A percentile compares a stretch with the other conserved stretches of the same genome.
phyloP scores from a whole-genome alignment of 768 basidiomycete genomes.

The Lactifluus piperatus region DNA sequence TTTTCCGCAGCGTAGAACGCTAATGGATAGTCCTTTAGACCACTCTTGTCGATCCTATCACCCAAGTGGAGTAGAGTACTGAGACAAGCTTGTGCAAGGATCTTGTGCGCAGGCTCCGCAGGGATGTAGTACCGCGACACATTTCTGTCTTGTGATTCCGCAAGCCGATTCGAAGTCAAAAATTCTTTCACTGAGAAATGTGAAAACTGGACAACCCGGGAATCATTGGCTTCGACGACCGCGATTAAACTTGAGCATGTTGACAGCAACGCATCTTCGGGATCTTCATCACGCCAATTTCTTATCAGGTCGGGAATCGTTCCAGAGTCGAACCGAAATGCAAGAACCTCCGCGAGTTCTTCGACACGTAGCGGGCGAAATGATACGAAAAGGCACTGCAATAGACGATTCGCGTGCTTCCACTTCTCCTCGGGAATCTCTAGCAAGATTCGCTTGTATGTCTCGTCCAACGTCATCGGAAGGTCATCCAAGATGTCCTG shows the following conservation, averaged over 20 bases:
- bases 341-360: background rate
- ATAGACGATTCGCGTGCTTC: background rate
- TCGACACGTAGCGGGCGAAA: too few relatives aligned
- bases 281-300: background rate
- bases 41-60: too few relatives aligned
- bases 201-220: too few relatives aligned
- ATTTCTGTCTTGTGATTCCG: background rate
- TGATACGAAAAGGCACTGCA: too few relatives aligned
- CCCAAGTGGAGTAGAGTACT: background rate
- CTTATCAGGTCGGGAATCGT: background rate
- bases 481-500: background rate
- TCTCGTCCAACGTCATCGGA: too few relatives aligned
- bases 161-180: too few relatives aligned
- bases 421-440: background rate
- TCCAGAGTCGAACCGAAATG: background rate
- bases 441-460: background rate
- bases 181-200: too few relatives aligned
- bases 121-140: background rate
- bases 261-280: background rate
- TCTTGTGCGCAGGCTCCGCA: background rate
- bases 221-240: background rate
- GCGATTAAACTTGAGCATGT: background rate
- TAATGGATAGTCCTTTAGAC: too few relatives aligned
- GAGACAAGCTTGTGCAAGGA: background rate
- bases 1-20: background rate